Evolutionary conservation across 2,329 filamentous ascomycete genomes (phyloP).

Genomic region (Plectosphaerella sp.): DNA sequence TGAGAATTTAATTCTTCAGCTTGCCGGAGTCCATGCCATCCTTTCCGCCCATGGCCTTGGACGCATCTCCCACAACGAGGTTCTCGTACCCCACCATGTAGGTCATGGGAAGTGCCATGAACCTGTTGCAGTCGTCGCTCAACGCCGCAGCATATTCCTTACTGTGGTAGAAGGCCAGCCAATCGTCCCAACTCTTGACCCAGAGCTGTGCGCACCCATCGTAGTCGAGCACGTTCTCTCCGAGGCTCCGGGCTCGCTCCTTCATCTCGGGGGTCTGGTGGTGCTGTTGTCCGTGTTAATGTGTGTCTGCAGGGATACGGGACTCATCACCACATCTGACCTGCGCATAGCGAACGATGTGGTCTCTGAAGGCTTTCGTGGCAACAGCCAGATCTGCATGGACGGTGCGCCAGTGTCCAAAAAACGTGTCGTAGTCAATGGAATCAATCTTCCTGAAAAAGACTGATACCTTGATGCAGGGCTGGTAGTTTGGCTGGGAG

Average conservation of each 20-base stretch:
- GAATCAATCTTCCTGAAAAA: slow-evolving; percentile 14
- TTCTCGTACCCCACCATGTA: slow-evolving; percentile 1
- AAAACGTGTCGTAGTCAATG: slow-evolving; percentile 11
- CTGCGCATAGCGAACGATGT: slow-evolving; percentile 13
- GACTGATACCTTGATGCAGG: slow-evolving; percentile 12
- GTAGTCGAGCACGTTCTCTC: slow-evolving; percentile 11
- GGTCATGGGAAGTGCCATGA: background rate
- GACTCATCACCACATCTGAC: slow-evolving; percentile 1
- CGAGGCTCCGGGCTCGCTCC: slow-evolving; percentile 5
- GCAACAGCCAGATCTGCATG: slow-evolving; percentile 13
- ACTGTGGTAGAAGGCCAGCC: slow-evolving; percentile 1
- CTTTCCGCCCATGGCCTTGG: background rate
- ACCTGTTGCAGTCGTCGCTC: slow-evolving; percentile 1
- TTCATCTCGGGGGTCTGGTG: slow-evolving; percentile 13
- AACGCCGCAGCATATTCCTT: slow-evolving; percentile 1
- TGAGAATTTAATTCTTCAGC: background rate
- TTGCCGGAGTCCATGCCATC: background rate
- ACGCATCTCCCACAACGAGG: background rate
- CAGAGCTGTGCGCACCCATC: slow-evolving; percentile 15
- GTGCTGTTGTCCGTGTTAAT: slow-evolving; percentile 5
- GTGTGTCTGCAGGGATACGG: background rate
- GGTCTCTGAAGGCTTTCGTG: slow-evolving; percentile 10
- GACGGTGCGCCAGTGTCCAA: slow-evolving; percentile 11
- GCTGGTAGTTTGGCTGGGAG: slow-evolving; percentile 10
- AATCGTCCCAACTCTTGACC: slow-evolving; percentile 12